Conservation (phyloP, 495 filamentous ascomycete genomes). For the Hypomontagnella monticulosa region DNA sequence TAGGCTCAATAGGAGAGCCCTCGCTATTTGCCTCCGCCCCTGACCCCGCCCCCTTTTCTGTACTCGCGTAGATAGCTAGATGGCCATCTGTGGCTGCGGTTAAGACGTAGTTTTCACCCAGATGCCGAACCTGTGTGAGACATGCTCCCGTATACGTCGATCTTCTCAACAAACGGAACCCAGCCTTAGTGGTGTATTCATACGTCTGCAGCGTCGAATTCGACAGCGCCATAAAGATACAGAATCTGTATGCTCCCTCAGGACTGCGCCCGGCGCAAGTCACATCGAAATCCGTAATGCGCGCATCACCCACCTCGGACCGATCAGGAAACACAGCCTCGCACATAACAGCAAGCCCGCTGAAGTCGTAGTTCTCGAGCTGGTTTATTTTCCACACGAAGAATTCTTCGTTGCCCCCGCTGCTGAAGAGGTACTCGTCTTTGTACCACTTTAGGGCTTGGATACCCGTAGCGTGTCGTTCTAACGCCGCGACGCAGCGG, state of each 20-base stretch:
- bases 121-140: slow-evolving; percentile 71
- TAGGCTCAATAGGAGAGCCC: neutral
- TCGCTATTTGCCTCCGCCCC: neutral
- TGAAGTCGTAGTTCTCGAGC: slow-evolving; percentile 61
- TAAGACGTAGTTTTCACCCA: slow-evolving; percentile 61
- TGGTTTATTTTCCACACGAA: slow-evolving; percentile 77
- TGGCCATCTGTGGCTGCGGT: slow-evolving; percentile 59
- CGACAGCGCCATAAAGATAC: slow-evolving; percentile 76
- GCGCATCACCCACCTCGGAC: slow-evolving; percentile 72
- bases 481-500: slow-evolving; percentile 68
- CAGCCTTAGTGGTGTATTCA: slow-evolving; percentile 57
- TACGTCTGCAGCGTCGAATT: slow-evolving; percentile 80
- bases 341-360: slow-evolving; percentile 64
- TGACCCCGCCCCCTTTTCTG: neutral
- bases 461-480: slow-evolving; percentile 82
- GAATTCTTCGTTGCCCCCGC: slow-evolving; percentile 87
- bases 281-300: slow-evolving; percentile 78
- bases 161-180: slow-evolving; percentile 65
- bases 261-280: slow-evolving; percentile 19
- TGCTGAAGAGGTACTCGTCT: slow-evolving; percentile 79
- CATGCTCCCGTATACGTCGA: slow-evolving; percentile 81
- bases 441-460: slow-evolving; percentile 82
- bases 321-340: slow-evolving; percentile 69
- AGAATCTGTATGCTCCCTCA: slow-evolving; percentile 45
- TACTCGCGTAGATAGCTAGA: slow-evolving; percentile 50